Conservation (phyloP, 352 stramenopile species). For the Pythium phragmiticola region DNA sequence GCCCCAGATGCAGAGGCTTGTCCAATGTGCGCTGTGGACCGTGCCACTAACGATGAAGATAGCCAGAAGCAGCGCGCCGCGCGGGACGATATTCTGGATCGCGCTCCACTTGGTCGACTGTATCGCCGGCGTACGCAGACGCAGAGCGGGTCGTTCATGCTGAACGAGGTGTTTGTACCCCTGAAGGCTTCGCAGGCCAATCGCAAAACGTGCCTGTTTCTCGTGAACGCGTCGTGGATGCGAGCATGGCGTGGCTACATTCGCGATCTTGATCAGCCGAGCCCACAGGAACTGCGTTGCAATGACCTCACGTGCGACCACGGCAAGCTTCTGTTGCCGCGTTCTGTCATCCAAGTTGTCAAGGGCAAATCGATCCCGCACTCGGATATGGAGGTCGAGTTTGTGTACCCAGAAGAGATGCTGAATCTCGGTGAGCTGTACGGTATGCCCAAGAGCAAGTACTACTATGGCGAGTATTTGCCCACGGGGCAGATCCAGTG, state of each 20-base stretch:
- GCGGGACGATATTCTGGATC: slow-evolving; percentile 62
- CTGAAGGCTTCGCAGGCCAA: slow-evolving; percentile 5
- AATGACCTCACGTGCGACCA: slow-evolving; percentile 51
- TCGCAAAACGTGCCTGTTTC: slow-evolving; percentile 42
- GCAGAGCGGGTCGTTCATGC: slow-evolving; percentile 34
- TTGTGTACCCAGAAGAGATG: slow-evolving; percentile 63
- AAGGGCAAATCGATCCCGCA: slow-evolving; percentile 42
- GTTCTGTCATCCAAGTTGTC: slow-evolving; percentile 39
- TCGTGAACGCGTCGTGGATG: slow-evolving; percentile 62
- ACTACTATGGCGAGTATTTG: slow-evolving; percentile 48
- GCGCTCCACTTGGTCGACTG: slow-evolving; percentile 43
- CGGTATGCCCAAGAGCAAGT: slow-evolving; percentile 38
- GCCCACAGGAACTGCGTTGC: slow-evolving; percentile 33
- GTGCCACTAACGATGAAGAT: slow-evolving; percentile 54
- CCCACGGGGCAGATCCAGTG: slow-evolving; percentile 34
- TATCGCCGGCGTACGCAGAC: slow-evolving; percentile 40
- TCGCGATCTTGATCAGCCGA: slow-evolving; percentile 52
- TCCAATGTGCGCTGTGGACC: slow-evolving; percentile 47
- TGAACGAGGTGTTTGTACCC: slow-evolving; percentile 44
- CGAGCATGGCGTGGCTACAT: slow-evolving; percentile 70
- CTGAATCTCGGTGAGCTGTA: slow-evolving; percentile 55
- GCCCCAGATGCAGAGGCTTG: slow-evolving; percentile 39
- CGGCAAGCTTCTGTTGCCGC: slow-evolving; percentile 52
- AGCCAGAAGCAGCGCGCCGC: slow-evolving; percentile 37
- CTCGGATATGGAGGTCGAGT: slow-evolving; percentile 53